These are phyloP conservation scores for Phaeosphaeria sp. DNA, from an alignment of 2,329 filamentous ascomycete species.

Conservation along the genomic window DNA sequence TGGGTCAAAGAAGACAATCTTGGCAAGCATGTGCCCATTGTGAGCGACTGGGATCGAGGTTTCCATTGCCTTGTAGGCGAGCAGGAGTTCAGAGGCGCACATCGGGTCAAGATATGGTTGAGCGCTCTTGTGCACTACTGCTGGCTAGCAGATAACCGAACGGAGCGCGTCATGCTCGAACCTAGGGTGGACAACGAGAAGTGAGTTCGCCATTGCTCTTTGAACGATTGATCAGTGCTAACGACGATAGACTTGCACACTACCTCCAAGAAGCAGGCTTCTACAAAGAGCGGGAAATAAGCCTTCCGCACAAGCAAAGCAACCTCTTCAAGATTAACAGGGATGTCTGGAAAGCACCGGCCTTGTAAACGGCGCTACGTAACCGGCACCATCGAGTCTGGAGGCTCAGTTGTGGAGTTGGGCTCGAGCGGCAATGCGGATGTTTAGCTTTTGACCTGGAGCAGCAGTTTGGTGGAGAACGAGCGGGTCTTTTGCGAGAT, in stretches of 20 bases:
- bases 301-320: constrained; percentile 90
- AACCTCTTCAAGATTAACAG: constrained; percentile 82
- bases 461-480: constrained; percentile 28
- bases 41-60: constrained; percentile 84
- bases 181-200: constrained; percentile 89
- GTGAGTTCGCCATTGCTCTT: constrained; percentile 59
- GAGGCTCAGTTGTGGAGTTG: constrained; percentile 5
- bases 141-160: constrained; percentile 77
- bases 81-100: constrained; percentile 84
- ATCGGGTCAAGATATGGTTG: constrained; percentile 80
- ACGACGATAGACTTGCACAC: constrained; percentile 63
- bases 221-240: constrained; percentile 9
- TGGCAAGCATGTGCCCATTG: constrained; percentile 70
- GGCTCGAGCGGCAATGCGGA: constrained; percentile 10
- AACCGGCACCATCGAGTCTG: constrained; percentile 5
- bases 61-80: constrained; percentile 90
- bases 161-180: constrained; percentile 83
- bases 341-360: constrained; percentile 69
- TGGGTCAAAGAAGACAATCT: constrained; percentile 94
- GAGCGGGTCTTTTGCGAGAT: constrained; percentile 22
- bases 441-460: constrained; percentile 11
- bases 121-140: constrained; percentile 87
- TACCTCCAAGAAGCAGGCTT: constrained; percentile 81
- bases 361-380: too few relatives aligned
- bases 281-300: constrained; percentile 82